Evolutionary conservation across 116 monocot genomes (phyloP).

Genomic region (Zostera marina): DNA sequence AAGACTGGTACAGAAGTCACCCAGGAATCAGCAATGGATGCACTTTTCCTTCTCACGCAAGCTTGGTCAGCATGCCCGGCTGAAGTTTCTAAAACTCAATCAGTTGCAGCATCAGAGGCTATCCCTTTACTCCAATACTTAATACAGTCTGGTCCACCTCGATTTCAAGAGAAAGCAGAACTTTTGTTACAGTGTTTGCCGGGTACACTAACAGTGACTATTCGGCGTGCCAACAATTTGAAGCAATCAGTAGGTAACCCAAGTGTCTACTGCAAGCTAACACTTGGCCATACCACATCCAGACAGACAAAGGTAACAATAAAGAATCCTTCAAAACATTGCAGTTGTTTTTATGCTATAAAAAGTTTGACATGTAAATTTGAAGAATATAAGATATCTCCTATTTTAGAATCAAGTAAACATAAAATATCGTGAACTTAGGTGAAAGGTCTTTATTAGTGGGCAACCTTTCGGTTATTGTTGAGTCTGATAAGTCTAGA

Average conservation of each 20-base stretch:
- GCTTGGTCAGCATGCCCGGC: slow-evolving; percentile 92
- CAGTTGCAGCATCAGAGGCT: slow-evolving; percentile 91
- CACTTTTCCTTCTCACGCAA: slow-evolving; percentile 87
- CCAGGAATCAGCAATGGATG: slow-evolving; percentile 85
- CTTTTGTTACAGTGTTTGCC: slow-evolving; percentile 89
- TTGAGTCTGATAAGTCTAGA: no score
- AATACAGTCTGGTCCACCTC: slow-evolving; percentile 92
- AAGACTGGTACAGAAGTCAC: slow-evolving; percentile 85
- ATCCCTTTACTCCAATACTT: slow-evolving; percentile 88
- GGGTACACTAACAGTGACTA: slow-evolving; percentile 76
- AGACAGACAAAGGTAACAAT: slow-evolving; percentile 70
- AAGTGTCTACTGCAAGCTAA: slow-evolving; percentile 86
- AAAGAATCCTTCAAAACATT: neutral
- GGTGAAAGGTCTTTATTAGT: no score
- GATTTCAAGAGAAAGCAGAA: slow-evolving; percentile 96
- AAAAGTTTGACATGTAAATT: no score
- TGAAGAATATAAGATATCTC: no score
- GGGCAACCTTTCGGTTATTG: no score
- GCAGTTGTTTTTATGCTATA: no score
- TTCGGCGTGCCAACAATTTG: slow-evolving; percentile 86
- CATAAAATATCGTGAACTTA: no score
- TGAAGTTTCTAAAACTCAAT: slow-evolving; percentile 92
- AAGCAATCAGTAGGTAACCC: slow-evolving; percentile 91
- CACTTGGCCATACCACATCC: slow-evolving; percentile 75
- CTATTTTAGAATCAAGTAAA: no score